These are phyloP conservation scores for Diutina rugosa DNA, from an alignment of 1,139 yeast species.

Conservation along the genomic window DNA sequence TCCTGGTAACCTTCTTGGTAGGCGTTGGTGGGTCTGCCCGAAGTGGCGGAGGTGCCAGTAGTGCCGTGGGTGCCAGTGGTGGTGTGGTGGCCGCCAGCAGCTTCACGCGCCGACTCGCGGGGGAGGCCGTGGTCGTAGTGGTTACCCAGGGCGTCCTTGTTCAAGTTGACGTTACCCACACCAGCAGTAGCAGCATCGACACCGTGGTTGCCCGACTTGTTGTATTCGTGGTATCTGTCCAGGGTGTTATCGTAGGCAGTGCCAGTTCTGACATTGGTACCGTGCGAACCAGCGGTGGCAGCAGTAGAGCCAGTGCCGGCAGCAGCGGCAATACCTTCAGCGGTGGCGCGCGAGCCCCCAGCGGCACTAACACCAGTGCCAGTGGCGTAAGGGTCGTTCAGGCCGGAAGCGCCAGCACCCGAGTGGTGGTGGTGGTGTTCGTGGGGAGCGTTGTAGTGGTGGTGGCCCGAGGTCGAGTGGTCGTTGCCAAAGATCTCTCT, in stretches of 20 bases:
- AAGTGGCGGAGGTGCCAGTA: not conserved
- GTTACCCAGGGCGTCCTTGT: not conserved
- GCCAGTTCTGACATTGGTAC: not conserved
- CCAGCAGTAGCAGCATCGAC: not conserved
- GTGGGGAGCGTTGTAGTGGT: not conserved
- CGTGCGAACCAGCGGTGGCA: not conserved
- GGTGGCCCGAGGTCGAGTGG: not conserved
- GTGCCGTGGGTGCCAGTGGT: not conserved
- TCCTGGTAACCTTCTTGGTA: not conserved
- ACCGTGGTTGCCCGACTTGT: not conserved
- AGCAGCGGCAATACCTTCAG: not conserved
- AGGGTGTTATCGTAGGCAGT: not conserved
- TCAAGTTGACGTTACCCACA: not conserved
- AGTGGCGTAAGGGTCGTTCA: not conserved
- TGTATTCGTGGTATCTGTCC: not conserved
- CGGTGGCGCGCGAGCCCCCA: not conserved
- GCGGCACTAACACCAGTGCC: not conserved
- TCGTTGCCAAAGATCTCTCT: not conserved
- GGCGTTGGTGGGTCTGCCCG: not conserved
- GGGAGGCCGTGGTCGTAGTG: not conserved
- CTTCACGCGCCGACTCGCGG: not conserved
- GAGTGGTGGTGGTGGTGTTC: not conserved
- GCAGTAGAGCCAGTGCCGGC: not conserved
- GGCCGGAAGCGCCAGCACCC: not conserved
- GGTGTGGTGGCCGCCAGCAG: not conserved